Evolutionary conservation across 2,329 filamentous ascomycete species (phyloP).

Genomic region (Cercospora sp.): DNA sequence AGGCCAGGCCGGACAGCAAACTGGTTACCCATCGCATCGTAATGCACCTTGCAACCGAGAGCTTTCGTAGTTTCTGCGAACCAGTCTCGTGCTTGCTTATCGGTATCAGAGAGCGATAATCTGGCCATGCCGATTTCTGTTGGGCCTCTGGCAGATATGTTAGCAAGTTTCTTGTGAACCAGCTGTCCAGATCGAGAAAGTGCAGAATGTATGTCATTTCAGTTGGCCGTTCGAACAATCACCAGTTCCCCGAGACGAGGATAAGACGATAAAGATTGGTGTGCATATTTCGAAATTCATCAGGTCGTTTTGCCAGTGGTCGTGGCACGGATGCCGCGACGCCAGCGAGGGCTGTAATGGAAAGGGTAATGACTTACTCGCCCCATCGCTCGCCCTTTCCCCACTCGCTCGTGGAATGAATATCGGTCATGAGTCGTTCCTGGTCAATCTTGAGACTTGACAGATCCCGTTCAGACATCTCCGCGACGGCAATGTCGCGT

Average conservation of each 20-base stretch:
- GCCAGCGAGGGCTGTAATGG: no score
- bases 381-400: slow-evolving; percentile 67
- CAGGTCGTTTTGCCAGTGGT: slow-evolving; percentile 9
- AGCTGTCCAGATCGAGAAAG: not conserved
- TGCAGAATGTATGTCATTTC: slow-evolving; percentile 9
- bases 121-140: slow-evolving; percentile 77
- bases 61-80: slow-evolving; percentile 64
- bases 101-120: slow-evolving; percentile 68
- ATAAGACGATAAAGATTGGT: slow-evolving; percentile 25
- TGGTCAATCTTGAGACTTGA: slow-evolving; percentile 58
- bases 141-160: slow-evolving; percentile 24
- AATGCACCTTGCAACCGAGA: slow-evolving; percentile 65
- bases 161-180: slow-evolving; percentile 7
- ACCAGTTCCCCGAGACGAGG: slow-evolving; percentile 19
- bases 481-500: slow-evolving; percentile 44
- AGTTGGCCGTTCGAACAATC: slow-evolving; percentile 24
- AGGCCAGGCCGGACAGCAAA: slow-evolving; percentile 70
- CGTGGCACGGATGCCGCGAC: no score
- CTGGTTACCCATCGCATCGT: slow-evolving; percentile 79
- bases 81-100: slow-evolving; percentile 73
- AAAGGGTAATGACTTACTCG: slow-evolving; percentile 52
- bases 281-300: slow-evolving; percentile 29
- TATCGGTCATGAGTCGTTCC: slow-evolving; percentile 60
- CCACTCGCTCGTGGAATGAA: slow-evolving; percentile 68
- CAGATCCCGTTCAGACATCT: slow-evolving; percentile 55